Evolutionary conservation across 257 asterid genomes (phyloP).

Genomic region (Handroanthus guayacan): DNA sequence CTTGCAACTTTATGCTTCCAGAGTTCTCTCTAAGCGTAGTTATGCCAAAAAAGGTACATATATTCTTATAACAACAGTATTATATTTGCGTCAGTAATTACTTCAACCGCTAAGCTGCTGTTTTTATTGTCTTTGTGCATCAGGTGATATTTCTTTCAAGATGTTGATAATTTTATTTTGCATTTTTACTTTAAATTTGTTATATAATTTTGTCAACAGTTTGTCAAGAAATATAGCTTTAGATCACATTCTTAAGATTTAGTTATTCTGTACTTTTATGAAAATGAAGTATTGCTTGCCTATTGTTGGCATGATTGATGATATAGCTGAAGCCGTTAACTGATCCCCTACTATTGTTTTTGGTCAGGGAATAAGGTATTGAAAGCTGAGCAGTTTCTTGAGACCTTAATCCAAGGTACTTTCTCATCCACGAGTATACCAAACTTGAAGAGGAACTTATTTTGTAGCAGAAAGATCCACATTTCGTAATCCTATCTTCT

Average conservation of each 20-base stretch:
- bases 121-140: not conserved
- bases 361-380: constrained; percentile 75
- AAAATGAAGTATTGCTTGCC: not conserved
- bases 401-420: constrained; percentile 83
- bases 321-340: constrained; percentile 22
- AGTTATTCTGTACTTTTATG: not conserved
- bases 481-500: not conserved
- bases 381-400: constrained; percentile 84
- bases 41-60: constrained; percentile 80
- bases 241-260: not conserved
- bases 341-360: constrained; percentile 38
- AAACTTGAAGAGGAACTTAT: constrained; percentile 24
- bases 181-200: not conserved
- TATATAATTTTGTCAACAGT: not conserved
- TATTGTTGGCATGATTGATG: not conserved
- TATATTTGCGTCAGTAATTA: not conserved
- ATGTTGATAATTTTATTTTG: not conserved
- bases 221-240: not conserved
- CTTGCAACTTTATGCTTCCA: constrained; percentile 90
- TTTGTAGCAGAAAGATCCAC: not conserved
- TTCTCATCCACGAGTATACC: constrained; percentile 4
- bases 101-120: constrained; percentile 18
- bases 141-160: constrained; percentile 11
- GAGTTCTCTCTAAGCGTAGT: constrained; percentile 88
- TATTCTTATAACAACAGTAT: not conserved